Percentiles rank a stretch among this genome's conserved stretches.
These are phyloP conservation scores for Boletus barrowsii DNA, from an alignment of 768 basidiomycete species.

Conservation along the genomic window DNA sequence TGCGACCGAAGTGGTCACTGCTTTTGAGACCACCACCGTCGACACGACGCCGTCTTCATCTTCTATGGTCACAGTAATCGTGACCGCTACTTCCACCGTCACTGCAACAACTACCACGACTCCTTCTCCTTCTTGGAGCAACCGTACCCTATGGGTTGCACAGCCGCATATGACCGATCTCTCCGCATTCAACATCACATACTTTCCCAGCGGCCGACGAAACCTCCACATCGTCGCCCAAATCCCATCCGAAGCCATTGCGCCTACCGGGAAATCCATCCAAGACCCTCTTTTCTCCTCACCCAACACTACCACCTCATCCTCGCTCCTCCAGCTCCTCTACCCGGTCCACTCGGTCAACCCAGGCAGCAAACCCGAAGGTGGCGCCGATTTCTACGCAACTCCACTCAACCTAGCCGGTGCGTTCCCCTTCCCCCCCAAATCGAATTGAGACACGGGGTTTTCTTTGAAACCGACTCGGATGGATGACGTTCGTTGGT, in stretches of 20 bases:
- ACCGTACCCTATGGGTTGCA: constrained; percentile 43
- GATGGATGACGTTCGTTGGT: not conserved
- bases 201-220: constrained; percentile 49
- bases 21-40: constrained; percentile 8
- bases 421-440: constrained; percentile 29
- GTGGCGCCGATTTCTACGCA: constrained; percentile 73
- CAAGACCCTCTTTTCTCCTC: not conserved
- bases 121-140: constrained; percentile 11
- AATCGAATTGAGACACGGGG: too few species aligned
- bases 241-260: constrained; percentile 39
- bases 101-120: not conserved
- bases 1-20: constrained; percentile 9
- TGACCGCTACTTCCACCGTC: constrained; percentile 1
- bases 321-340: constrained; percentile 55
- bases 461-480: not conserved
- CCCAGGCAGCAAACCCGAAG: constrained; percentile 57
- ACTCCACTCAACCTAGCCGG: constrained; percentile 41
- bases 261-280: constrained; percentile 14
- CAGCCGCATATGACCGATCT: constrained; percentile 58
- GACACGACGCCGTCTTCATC: not conserved
- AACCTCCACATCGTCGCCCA: constrained; percentile 57
- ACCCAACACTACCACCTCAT: constrained; percentile 27
- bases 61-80: constrained; percentile 7
- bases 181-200: constrained; percentile 53
- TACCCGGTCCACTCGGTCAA: constrained; percentile 72